Evolutionary conservation across 805 yeast genomes (phyloP).

Genomic region (Yarrowia sp.): DNA sequence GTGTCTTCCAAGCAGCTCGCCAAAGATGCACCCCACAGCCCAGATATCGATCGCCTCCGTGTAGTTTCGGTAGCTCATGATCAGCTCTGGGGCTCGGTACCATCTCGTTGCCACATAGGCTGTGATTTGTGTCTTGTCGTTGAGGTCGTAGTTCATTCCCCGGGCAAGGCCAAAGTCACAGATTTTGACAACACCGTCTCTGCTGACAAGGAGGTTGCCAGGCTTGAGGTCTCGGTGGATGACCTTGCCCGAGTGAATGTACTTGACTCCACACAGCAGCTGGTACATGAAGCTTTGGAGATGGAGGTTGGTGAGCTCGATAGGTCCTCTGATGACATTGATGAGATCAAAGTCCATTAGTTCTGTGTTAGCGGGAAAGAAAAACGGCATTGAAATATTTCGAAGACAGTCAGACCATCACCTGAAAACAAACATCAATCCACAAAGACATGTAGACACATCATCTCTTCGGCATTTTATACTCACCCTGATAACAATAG

Average conservation of each 20-base stretch:
- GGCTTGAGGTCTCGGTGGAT: slow-evolving; percentile 94
- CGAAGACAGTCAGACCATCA: too few relatives aligned
- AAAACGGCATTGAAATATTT: neutral
- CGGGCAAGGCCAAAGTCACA: slow-evolving; percentile 95
- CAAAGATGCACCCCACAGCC: slow-evolving; percentile 92
- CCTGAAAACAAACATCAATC: too few relatives aligned
- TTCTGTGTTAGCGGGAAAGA: slow-evolving; percentile 53
- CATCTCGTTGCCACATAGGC: slow-evolving; percentile 90
- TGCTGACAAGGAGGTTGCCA: slow-evolving; percentile 79
- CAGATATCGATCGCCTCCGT: slow-evolving; percentile 74
- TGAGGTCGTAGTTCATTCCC: slow-evolving; percentile 56
- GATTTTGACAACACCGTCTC: slow-evolving; percentile 77
- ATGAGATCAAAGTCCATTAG: slow-evolving; percentile 82
- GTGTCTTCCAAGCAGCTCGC: slow-evolving; percentile 78
- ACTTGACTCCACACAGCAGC: slow-evolving; percentile 82
- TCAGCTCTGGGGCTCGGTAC: slow-evolving; percentile 94
- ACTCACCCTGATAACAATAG: slow-evolving; percentile 72
- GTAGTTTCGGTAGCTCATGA: slow-evolving; percentile 65
- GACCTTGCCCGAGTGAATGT: slow-evolving; percentile 90
- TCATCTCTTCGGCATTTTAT: too few relatives aligned
- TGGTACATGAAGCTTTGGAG: slow-evolving; percentile 79
- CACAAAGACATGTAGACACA: too few relatives aligned
- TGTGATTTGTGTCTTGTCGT: slow-evolving; percentile 45
- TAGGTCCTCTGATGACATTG: slow-evolving; percentile 67
- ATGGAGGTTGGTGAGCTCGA: slow-evolving; percentile 84